Conservation (phyloP, 2,329 filamentous ascomycete genomes). For the Orbilia blumenaviensis region DNA sequence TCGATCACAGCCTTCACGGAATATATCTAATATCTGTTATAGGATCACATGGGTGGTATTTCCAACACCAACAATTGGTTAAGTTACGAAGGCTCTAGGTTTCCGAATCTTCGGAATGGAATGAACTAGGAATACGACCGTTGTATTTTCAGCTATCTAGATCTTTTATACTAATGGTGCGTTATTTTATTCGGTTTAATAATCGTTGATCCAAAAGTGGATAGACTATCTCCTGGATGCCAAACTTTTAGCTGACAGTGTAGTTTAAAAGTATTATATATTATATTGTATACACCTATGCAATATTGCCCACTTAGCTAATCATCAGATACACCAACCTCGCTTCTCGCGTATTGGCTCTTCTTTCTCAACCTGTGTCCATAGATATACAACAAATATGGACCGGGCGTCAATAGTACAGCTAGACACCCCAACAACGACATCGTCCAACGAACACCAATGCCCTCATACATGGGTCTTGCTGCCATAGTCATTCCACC, state of each 20-base stretch:
- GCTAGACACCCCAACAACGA: slow-evolving; percentile 61
- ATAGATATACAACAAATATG: slow-evolving; percentile 60
- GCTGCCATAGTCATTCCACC: slow-evolving; percentile 62
- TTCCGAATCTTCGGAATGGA: slow-evolving; percentile 73
- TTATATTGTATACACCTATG: too few species aligned
- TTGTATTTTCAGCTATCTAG: too few species aligned
- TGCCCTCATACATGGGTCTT: slow-evolving; percentile 61
- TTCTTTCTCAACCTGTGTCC: slow-evolving; percentile 54
- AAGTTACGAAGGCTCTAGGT: slow-evolving; percentile 72
- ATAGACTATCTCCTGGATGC: too few species aligned
- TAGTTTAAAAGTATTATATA: too few species aligned
- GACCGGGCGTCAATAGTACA: slow-evolving; percentile 59
- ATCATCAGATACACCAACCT: neutral
- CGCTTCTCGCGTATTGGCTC: slow-evolving; percentile 8
- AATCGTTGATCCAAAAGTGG: too few species aligned
- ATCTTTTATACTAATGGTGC: too few species aligned
- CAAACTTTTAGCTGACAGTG: too few species aligned
- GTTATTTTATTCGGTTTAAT: too few species aligned
- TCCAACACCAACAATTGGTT: slow-evolving; percentile 70
- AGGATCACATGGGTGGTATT: slow-evolving; percentile 66
- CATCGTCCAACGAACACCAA: slow-evolving; percentile 63
- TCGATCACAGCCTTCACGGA: neutral
- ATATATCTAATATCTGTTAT: neutral
- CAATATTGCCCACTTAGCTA: neutral
- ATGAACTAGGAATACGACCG: slow-evolving; percentile 57